Evolutionary conservation across 1,284 basidiomycete species (phyloP), one percentile per base, ranked within the genome.

Genomic region (Grifola frondosa): DNA sequence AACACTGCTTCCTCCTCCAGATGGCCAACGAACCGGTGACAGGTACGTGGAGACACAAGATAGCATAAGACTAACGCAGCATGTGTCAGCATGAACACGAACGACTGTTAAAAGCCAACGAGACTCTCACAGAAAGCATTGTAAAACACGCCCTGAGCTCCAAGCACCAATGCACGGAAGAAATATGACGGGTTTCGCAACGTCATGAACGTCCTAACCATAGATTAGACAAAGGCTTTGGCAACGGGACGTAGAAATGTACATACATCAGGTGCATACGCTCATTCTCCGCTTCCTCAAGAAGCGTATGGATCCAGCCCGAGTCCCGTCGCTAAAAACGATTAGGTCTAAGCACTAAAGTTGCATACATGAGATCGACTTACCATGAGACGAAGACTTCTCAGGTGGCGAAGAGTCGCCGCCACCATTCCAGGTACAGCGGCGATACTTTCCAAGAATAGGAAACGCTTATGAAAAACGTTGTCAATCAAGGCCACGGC

Each of bases 211-310:
- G 89, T 93, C 78, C 88, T 87, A 38, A 49, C 21, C 44, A n/a
- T n/a, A n/a, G n/a, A n/a, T n/a, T n/a, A n/a, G n/a, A n/a, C n/a
- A n/a, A n/a, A n/a, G n/a, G n/a, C n/a, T n/a, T 53, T 49, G 30
- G 45, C n/a, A 19, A n/a, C n/a, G n/a, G n/a, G n/a, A n/a, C n/a
- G n/a, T 17, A 48, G 30, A 33, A n/a, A 12, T 10, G 30, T 10
- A 43, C 69, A 53, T 55, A 83, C 89, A 94, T 88, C 26, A 93
- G 72, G 65, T 94, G 91, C 90, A 93, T 91, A 40, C 92, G 74
- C 66, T 97, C 93, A 61, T 97, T 97, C 62, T 97, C 93, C 7
- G 92, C 93, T 68, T 97, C 93, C 63, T 93, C 88, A 19, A 95
- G 69, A 31, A 91, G 76, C 4, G 90, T 92, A 48, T 79, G 73